Conservation (phyloP, 306 rosid species). For the Dalbergia cochinchinensis region DNA sequence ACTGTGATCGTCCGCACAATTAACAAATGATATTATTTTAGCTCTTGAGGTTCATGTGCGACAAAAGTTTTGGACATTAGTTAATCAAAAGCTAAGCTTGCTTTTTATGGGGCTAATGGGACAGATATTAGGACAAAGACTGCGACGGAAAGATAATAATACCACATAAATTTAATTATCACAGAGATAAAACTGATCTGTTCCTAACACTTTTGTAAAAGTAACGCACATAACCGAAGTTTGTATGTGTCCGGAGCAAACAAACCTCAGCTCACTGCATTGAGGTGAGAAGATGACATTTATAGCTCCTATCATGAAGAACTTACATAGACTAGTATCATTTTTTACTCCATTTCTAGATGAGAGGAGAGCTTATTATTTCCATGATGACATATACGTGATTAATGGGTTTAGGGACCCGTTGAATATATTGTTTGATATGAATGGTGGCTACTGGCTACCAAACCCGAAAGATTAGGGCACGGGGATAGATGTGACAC, state of each 20-base stretch:
- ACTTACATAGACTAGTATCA: neutral
- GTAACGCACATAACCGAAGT: conserved; percentile 31
- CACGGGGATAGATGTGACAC: conserved; percentile 45
- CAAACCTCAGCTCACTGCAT: conserved; percentile 26
- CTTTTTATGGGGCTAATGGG: conserved; percentile 48
- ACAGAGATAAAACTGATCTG: conserved; percentile 5
- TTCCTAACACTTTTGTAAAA: conserved; percentile 29
- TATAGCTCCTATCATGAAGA: conserved; percentile 6
- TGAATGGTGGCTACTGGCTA: conserved; percentile 32
- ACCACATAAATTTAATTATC: conserved; percentile 26
- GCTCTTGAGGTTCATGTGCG: conserved; percentile 49
- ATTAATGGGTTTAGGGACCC: conserved; percentile 32
- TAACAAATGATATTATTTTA: conserved; percentile 34
- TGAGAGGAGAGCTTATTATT: conserved; percentile 1
- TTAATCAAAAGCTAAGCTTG: conserved; percentile 35
- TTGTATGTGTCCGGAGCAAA: conserved; percentile 22
- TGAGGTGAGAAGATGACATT: conserved; percentile 7
- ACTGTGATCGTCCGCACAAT: conserved; percentile 46
- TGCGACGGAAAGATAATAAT: conserved; percentile 45
- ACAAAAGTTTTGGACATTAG: conserved; percentile 49
- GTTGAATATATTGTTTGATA: neutral
- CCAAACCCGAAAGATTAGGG: conserved; percentile 50
- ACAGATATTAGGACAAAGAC: conserved; percentile 59
- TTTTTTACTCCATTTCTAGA: neutral
- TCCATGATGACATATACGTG: neutral